These are phyloP conservation scores for Torrubiella hemipterigena DNA, from an alignment of 2,329 filamentous ascomycete species.

Conservation along the genomic window DNA sequence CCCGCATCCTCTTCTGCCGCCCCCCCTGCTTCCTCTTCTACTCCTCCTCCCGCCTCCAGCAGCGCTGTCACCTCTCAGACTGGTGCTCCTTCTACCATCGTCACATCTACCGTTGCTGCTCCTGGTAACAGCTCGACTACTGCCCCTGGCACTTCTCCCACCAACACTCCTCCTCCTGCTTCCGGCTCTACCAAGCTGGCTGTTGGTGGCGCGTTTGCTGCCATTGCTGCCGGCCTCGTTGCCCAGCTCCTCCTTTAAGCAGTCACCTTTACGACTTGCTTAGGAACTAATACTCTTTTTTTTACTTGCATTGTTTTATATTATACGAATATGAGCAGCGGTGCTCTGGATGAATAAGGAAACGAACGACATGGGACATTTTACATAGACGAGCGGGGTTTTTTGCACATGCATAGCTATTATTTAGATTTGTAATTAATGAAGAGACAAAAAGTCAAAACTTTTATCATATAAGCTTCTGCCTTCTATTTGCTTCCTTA, in stretches of 20 bases:
- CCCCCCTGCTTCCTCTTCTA: not conserved
- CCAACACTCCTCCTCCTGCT: constrained; percentile 13
- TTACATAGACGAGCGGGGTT: no score
- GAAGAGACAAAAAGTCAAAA: no score
- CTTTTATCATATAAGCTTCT: no score
- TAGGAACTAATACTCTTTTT: no score
- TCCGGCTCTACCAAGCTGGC: constrained; percentile 13
- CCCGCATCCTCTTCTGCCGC: constrained; percentile 6
- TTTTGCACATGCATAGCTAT: no score
- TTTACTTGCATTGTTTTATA: no score
- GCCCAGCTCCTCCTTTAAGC: constrained; percentile 21
- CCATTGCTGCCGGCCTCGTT: constrained; percentile 15
- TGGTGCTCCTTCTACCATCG: constrained; percentile 8
- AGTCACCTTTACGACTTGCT: no score
- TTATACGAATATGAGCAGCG: no score
- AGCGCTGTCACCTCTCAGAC: constrained; percentile 12
- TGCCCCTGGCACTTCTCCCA: constrained; percentile 9
- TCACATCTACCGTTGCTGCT: constrained; percentile 5
- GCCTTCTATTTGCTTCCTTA: no score
- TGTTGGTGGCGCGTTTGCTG: constrained; percentile 9
- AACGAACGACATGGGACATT: no score
- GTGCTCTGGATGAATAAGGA: no score
- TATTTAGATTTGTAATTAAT: no score
- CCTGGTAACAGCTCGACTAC: constrained; percentile 1
- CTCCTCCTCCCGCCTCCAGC: constrained; percentile 9